Evolutionary conservation across 2,329 filamentous ascomycete species (phyloP), one percentile per base, ranked within the genome.

Genomic region (Ophiostoma piceae): DNA sequence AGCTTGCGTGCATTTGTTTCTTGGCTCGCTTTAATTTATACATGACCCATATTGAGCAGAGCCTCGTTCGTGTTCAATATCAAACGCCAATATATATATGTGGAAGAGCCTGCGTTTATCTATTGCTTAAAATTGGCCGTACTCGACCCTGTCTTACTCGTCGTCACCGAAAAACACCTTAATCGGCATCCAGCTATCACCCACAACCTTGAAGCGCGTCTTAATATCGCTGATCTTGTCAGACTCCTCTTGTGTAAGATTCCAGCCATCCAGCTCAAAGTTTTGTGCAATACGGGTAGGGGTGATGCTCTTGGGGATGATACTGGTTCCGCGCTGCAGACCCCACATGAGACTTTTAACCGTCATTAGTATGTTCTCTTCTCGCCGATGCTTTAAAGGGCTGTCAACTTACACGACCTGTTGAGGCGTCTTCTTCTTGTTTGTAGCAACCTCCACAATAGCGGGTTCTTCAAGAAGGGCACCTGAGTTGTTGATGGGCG

Each of bases 181-280:
- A n/a, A 57, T 57, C 51, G 51, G 51, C 51, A 57, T 57, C 51
- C 51, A 57, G n/a, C 51, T 57, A 26, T 57, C 51, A 26, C 51
- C 51, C 8, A 57, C 51, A 3, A 57, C 51, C 51, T 57, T 57
- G 11, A 57, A 57, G 51, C 51, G 51, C 8, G n/a, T 26, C 22
- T 12, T 57, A n/a, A 57, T 5, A 22, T 8, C 2, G 12, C 22
- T 57, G 7, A 57, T 57, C 51, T 57, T 57, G 51, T 57, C n/a
- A 3, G 8, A 22, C 3, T 57, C 51, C 9, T 26, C 22, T 29
- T 22, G 19, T 57, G 51, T 57, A 22, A 57, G 51, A 26, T 9
- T 26, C 51, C 51, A 57, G 51, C 51, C 51, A 4, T 57, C 51
- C 3, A 57, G n/a, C 51, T 57, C 51, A 26, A 57, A 57, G 9